phyloP scores from a whole-genome alignment of 306 rosid genomes.

The Cicer yamashitae region DNA sequence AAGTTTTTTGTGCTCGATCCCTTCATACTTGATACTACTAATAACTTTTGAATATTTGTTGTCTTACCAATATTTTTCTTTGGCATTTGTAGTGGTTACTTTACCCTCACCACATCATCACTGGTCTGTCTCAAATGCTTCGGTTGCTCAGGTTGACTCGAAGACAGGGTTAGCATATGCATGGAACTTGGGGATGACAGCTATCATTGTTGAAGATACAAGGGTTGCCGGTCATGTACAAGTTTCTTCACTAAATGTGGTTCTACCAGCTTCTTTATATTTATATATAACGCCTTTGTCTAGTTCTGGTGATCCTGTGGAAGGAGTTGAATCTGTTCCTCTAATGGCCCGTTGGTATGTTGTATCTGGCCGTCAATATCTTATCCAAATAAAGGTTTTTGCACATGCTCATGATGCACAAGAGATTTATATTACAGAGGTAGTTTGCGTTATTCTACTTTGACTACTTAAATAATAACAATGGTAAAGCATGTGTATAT shows the following conservation, averaged over 20 bases:
- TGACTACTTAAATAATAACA: conserved; percentile 24
- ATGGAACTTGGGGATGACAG: conserved; percentile 68
- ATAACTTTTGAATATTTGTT: conserved; percentile 31
- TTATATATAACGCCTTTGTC: conserved; percentile 69
- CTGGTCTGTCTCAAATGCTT: conserved; percentile 88
- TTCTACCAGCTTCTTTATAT: conserved; percentile 68
- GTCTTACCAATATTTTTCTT: conserved; percentile 41
- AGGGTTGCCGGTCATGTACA: conserved; percentile 87
- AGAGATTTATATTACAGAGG: conserved; percentile 91
- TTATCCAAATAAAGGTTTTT: conserved; percentile 80
- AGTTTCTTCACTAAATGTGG: conserved; percentile 84
- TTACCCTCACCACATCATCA: conserved; percentile 90
- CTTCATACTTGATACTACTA: neutral
- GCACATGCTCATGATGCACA: conserved; percentile 69
- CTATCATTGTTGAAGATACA: conserved; percentile 81
- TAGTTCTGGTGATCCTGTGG: conserved; percentile 60
- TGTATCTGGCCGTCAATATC: conserved; percentile 81
- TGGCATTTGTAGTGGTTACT: conserved; percentile 67
- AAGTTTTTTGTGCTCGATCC: conserved; percentile 21
- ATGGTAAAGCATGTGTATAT: conserved; percentile 34
- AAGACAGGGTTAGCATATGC: conserved; percentile 70
- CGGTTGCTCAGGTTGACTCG: conserved; percentile 76
- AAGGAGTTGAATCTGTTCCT: conserved; percentile 60
- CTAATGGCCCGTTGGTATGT: conserved; percentile 67
- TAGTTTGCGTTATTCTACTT: conserved; percentile 47